These are phyloP conservation scores for Alternaria rosae DNA, from an alignment of 2,329 filamentous ascomycete genomes.

Conservation along the genomic window DNA sequence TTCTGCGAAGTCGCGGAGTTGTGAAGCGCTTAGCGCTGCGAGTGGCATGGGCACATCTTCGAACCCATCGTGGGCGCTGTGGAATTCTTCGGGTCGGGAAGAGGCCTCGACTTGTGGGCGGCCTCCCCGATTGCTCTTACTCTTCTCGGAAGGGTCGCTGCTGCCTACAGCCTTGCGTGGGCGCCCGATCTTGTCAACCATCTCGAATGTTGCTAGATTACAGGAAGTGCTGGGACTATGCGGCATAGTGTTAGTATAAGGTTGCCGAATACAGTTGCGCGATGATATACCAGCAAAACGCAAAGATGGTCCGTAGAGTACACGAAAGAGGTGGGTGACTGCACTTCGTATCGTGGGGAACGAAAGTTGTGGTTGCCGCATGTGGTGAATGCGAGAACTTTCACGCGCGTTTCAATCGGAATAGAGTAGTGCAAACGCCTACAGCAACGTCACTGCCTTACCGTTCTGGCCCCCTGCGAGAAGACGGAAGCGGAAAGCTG, in stretches of 20 bases:
- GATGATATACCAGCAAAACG: too few relatives aligned
- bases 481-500: neutral
- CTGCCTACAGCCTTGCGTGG: constrained; percentile 15
- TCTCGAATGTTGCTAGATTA: neutral
- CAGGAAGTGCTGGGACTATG: neutral
- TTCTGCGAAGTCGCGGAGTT: neutral
- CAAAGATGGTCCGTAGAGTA: too few relatives aligned
- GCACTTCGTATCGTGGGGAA: neutral
- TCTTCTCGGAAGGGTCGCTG: neutral
- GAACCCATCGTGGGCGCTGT: too few relatives aligned
- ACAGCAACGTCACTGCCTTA: neutral
- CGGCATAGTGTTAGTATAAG: neutral
- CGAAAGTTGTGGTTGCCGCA: neutral
- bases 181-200: neutral
- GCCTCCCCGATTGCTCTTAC: neutral
- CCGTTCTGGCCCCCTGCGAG: too few relatives aligned
- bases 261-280: neutral
- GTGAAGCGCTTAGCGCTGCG: neutral
- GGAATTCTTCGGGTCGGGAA: neutral
- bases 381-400: neutral
- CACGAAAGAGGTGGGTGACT: neutral
- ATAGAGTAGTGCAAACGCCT: neutral
- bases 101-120: neutral
- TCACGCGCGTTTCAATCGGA: neutral
- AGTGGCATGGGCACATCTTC: neutral